Conservation (phyloP, 2,329 filamentous ascomycete genomes). For the Dothideomycetidae sp. region DNA sequence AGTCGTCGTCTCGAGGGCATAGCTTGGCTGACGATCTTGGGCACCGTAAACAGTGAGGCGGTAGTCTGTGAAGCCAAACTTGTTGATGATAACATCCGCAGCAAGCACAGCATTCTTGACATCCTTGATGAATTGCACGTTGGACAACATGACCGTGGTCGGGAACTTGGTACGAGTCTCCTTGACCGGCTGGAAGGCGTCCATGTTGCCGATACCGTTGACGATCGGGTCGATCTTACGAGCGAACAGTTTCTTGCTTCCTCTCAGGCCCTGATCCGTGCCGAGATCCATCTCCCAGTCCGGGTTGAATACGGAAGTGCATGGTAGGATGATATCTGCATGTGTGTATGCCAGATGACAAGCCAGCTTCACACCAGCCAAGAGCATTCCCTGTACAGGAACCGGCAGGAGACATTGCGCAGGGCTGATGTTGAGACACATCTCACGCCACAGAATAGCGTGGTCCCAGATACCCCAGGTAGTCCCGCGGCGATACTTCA, state of each 20-base stretch:
- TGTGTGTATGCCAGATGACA: constrained; percentile 33
- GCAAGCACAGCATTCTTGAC: constrained; percentile 51
- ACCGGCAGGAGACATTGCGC: constrained; percentile 28
- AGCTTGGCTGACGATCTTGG: constrained; percentile 47
- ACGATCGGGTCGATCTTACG: constrained; percentile 51
- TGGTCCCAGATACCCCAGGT: constrained; percentile 45
- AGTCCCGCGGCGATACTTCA: constrained; percentile 40
- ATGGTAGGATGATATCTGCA: constrained; percentile 46
- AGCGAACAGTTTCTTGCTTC: constrained; percentile 42
- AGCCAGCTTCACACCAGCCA: constrained; percentile 28
- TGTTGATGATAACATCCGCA: constrained; percentile 50
- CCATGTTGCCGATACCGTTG: constrained; percentile 51
- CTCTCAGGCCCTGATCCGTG: constrained; percentile 41
- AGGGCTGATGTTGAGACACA: constrained; percentile 19
- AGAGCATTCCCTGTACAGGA: constrained; percentile 27
- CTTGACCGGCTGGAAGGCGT: constrained; percentile 45
- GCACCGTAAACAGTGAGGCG: constrained; percentile 49
- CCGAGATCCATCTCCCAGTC: constrained; percentile 50
- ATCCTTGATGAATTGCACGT: constrained; percentile 46
- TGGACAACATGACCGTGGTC: constrained; percentile 52
- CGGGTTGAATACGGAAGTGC: constrained; percentile 48
- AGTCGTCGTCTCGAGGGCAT: constrained; percentile 45
- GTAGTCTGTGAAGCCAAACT: constrained; percentile 52
- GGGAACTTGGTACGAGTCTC: constrained; percentile 44
- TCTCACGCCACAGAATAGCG: constrained; percentile 42